Conservation (phyloP, 2,329 filamentous ascomycete genomes). For the Fusarium sp. region DNA sequence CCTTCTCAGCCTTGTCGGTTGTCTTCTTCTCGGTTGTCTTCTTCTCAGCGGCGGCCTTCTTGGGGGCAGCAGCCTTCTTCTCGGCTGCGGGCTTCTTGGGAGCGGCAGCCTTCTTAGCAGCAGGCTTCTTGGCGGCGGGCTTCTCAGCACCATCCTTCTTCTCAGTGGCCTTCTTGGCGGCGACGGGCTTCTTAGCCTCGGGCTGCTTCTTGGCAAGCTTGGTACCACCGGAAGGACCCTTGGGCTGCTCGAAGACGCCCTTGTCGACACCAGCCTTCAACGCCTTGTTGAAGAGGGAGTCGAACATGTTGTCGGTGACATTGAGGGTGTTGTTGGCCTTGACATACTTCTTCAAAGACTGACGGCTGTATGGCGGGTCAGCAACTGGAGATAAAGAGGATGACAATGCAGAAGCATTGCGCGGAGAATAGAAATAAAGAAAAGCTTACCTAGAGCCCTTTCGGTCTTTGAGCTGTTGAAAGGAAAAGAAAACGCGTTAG, state of each 20-base stretch:
- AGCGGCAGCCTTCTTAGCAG: slow-evolving; percentile 49
- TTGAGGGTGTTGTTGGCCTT: slow-evolving; percentile 65
- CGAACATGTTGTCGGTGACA: slow-evolving; percentile 67
- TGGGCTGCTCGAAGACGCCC: slow-evolving; percentile 88
- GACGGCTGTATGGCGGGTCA: slow-evolving; percentile 57
- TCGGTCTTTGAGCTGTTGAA: slow-evolving; percentile 68
- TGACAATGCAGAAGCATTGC: slow-evolving; percentile 19
- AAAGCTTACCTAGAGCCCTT: slow-evolving; percentile 62
- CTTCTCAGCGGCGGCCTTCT: slow-evolving; percentile 40
- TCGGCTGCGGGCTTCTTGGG: slow-evolving; percentile 54
- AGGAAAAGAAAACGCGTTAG: slow-evolving; percentile 54
- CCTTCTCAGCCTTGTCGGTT: slow-evolving; percentile 45
- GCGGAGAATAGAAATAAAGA: slow-evolving; percentile 2
- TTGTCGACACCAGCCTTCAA: slow-evolving; percentile 85
- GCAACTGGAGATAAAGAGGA: slow-evolving; percentile 3
- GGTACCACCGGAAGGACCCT: slow-evolving; percentile 90
- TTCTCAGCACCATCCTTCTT: slow-evolving; percentile 52
- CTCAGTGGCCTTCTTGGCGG: slow-evolving; percentile 49
- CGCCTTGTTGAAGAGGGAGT: slow-evolving; percentile 85
- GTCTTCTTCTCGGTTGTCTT: slow-evolving; percentile 32
- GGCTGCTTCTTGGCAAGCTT: slow-evolving; percentile 87
- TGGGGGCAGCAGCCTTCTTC: slow-evolving; percentile 54
- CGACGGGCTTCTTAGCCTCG: slow-evolving; percentile 53
- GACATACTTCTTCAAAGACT: slow-evolving; percentile 71
- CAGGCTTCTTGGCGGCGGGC: slow-evolving; percentile 49